Percentiles rank a stretch among this genome's conserved stretches.
phyloP scores from a whole-genome alignment of 805 yeast species.

The Cyberlindnera americana region DNA sequence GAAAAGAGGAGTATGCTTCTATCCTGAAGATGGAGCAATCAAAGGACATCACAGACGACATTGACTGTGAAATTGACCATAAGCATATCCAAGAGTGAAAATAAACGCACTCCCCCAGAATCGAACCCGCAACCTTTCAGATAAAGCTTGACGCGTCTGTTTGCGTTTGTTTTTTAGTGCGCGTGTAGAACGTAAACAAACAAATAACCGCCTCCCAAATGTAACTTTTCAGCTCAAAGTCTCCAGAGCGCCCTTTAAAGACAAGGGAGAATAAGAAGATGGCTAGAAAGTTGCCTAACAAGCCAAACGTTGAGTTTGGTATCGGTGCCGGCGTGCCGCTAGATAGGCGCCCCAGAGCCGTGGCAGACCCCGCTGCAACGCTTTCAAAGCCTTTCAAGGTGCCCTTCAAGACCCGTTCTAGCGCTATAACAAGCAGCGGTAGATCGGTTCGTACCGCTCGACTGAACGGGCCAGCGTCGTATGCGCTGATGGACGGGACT shows the following conservation, averaged over 20 bases:
- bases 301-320: conserved; percentile 50
- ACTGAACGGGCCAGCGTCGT: conserved; percentile 37
- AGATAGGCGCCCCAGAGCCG: conserved; percentile 49
- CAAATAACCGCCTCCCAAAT: not conserved
- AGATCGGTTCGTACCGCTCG: conserved; percentile 28
- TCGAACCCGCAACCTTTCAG: too few species aligned
- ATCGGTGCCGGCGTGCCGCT: conserved; percentile 68
- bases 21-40: conserved; percentile 35
- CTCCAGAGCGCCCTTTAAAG: too few species aligned
- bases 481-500: conserved; percentile 33
- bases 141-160: not conserved
- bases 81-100: conserved; percentile 14
- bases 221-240: too few species aligned
- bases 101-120: too few species aligned
- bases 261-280: conserved; percentile 16
- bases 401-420: conserved; percentile 43
- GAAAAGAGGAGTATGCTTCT: conserved; percentile 38
- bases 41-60: conserved; percentile 28
- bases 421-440: conserved; percentile 21
- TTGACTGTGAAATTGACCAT: conserved; percentile 32
- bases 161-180: not conserved
- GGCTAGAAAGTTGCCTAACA: conserved; percentile 39
- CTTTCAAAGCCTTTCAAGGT: conserved; percentile 67
- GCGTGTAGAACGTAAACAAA: conserved; percentile 7
- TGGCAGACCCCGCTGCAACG: conserved; percentile 47